Evolutionary conservation across 306 rosid genomes (phyloP).

Genomic region (Comarum palustre): DNA sequence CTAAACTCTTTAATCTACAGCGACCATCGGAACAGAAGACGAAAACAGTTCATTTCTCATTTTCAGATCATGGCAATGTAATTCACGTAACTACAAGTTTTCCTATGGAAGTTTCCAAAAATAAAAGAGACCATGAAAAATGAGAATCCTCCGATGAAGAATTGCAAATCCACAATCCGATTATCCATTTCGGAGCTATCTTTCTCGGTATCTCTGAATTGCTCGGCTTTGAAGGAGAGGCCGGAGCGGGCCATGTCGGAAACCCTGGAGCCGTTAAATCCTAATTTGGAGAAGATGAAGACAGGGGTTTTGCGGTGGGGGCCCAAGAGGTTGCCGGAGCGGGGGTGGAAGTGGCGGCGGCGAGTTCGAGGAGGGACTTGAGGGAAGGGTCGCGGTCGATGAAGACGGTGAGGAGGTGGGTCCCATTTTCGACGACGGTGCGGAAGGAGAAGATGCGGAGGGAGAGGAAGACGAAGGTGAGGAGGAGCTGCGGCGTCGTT

Average conservation of each 20-base stretch:
- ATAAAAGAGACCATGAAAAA: not conserved
- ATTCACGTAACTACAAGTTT: not conserved
- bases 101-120: not conserved
- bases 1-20: not conserved
- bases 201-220: no score
- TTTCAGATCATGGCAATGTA: not conserved
- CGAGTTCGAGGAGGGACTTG: conserved; percentile 62
- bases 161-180: conserved; percentile 54
- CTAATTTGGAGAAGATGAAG: conserved; percentile 41
- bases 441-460: conserved; percentile 76
- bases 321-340: no score
- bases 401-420: conserved; percentile 64
- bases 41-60: not conserved
- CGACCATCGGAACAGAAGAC: not conserved
- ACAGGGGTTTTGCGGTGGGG: conserved; percentile 30
- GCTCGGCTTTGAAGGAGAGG: not conserved
- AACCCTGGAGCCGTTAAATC: conserved; percentile 70
- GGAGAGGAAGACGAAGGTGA: conserved; percentile 73
- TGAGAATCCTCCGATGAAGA: conserved; percentile 49
- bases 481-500: conserved; percentile 52
- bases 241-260: conserved; percentile 65
- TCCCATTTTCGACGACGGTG: conserved; percentile 60
- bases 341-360: conserved; percentile 31
- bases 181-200: conserved; percentile 34
- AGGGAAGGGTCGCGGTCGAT: conserved; percentile 85